phyloP scores from a whole-genome alignment of 306 rosid genomes.

The Vigna trinervia region DNA sequence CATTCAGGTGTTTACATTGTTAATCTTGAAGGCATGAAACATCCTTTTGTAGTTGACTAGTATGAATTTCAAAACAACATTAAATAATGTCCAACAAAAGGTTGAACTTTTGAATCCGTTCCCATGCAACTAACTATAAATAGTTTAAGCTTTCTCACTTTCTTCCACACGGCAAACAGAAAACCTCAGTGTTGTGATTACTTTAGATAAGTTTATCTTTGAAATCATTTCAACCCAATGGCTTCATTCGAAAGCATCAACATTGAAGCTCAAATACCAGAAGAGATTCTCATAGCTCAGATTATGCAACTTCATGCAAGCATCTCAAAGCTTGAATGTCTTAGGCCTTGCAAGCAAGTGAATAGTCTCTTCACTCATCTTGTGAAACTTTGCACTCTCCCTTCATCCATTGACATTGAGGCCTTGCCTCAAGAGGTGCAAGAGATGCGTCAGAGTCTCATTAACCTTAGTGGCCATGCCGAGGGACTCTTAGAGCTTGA shows the following conservation, averaged over 20 bases:
- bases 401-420: slow-evolving; percentile 60
- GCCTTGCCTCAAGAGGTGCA: slow-evolving; percentile 57
- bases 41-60: slow-evolving; percentile 38
- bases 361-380: slow-evolving; percentile 67
- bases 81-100: neutral
- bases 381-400: slow-evolving; percentile 65
- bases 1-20: neutral
- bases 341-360: slow-evolving; percentile 72
- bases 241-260: slow-evolving; percentile 57
- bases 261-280: slow-evolving; percentile 54
- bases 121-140: slow-evolving; percentile 55
- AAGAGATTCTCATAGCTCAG: slow-evolving; percentile 49
- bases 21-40: slow-evolving; percentile 52
- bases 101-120: neutral
- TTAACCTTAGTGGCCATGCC: slow-evolving; percentile 57
- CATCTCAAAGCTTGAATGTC: slow-evolving; percentile 70
- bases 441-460: slow-evolving; percentile 64
- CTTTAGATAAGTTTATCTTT: neutral
- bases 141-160: slow-evolving; percentile 19
- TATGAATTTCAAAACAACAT: slow-evolving; percentile 24
- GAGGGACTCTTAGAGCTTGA: slow-evolving; percentile 82
- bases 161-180: slow-evolving; percentile 35
- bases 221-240: slow-evolving; percentile 48
- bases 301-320: slow-evolving; percentile 59
- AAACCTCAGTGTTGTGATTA: slow-evolving; percentile 2